Base-by-base conservation (phyloP, 768 basidiomycete genomes). In the Arthromyces matolae region DNA sequence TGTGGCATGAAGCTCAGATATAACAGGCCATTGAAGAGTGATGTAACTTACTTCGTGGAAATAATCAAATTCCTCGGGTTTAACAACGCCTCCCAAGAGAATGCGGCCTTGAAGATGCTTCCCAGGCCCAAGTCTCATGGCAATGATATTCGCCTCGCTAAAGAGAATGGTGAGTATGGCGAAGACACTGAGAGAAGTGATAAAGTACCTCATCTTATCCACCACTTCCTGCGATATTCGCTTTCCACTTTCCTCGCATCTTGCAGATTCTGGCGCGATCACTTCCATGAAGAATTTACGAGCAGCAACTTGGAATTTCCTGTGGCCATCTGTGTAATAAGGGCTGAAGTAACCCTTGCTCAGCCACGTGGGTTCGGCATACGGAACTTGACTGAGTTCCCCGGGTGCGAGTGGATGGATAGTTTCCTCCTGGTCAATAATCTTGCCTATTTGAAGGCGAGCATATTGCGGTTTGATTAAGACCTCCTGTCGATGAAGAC, bases 61-160 rank as follows among this genome's bases (percentile, higher is more conserved):
- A 60, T 94, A 93, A 64, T 96, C 90, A 58, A 88, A 97, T 55
- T 93, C 85, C 60, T 90, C 89, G 4, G 87, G 82, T 42, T 79
- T 80, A 36, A 90, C 76, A 16, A 81, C 65, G 9, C 91, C 92
- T 22, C 81, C 86, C 67, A 93, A 81, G 1, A 96, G 68, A 9
- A 71, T 79, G 31, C 80, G 76, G 0, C 93, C 91, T 60, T 87
- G 71, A 18, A 96, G 77, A 61, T 94, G 90, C 64, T 90, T 89
- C 16, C 89, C 90, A 3, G 92, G 93, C 2, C 93, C 93, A 43
- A 93, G 75, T 4, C 93, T 81, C 92, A 96, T 94, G 6, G 89
- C 84, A 42, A 90, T 82, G 34, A 94, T 72, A 64, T 91, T 86
- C 49, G 75, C 67, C 55, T 84, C 83, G 19, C 90, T 92, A 57